phyloP scores from a whole-genome alignment of 2,329 filamentous ascomycete species.

The Diaporthe sp. region DNA sequence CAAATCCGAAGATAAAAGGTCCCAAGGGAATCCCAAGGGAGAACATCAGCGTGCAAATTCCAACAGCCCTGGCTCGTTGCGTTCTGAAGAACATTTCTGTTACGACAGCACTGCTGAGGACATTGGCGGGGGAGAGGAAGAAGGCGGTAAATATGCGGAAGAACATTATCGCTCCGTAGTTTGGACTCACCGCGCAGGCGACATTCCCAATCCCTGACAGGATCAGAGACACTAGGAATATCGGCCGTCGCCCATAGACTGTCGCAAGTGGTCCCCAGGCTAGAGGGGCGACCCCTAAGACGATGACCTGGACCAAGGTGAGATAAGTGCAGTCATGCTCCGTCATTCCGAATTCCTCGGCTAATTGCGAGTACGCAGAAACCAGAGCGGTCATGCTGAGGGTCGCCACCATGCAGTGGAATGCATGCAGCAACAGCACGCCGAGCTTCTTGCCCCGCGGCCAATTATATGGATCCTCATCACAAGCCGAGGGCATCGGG shows the following conservation, averaged over 20 bases:
- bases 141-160: slow-evolving; percentile 65
- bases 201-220: slow-evolving; percentile 62
- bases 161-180: slow-evolving; percentile 61
- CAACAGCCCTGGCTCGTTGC: slow-evolving; percentile 63
- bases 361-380: slow-evolving; percentile 61
- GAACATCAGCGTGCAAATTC: slow-evolving; percentile 59
- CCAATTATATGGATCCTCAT: slow-evolving; percentile 67
- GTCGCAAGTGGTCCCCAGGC: slow-evolving; percentile 20
- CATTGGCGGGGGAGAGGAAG: slow-evolving; percentile 65
- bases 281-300: slow-evolving; percentile 19
- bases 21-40: slow-evolving; percentile 37
- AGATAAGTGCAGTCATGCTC: slow-evolving; percentile 43
- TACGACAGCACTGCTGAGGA: slow-evolving; percentile 60
- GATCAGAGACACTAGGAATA: slow-evolving; percentile 63
- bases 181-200: slow-evolving; percentile 61
- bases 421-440: slow-evolving; percentile 61
- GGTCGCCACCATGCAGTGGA: slow-evolving; percentile 64
- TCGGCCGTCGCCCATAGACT: slow-evolving; percentile 51
- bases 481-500: slow-evolving; percentile 60
- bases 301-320: slow-evolving; percentile 4
- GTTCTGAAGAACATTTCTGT: slow-evolving; percentile 68
- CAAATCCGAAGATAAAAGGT: slow-evolving; percentile 47
- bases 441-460: slow-evolving; percentile 60
- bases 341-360: slow-evolving; percentile 56
- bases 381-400: slow-evolving; percentile 63